phyloP scores from a whole-genome alignment of 2,329 filamentous ascomycete species.

The Fragosphaeria purpurea region DNA sequence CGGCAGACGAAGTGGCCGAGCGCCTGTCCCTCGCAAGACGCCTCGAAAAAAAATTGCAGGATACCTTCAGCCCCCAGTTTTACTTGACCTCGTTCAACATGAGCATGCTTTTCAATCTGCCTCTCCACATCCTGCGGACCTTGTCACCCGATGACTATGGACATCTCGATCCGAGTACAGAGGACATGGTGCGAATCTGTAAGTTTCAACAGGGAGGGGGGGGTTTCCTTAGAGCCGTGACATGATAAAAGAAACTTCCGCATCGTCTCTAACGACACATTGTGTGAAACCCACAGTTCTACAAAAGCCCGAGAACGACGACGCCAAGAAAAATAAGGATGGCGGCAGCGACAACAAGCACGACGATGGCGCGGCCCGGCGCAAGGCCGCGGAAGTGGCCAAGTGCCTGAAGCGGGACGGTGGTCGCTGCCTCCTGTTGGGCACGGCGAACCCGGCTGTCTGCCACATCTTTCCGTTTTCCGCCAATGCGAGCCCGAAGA shows the following conservation, averaged over 20 bases:
- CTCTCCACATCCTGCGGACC: too few species aligned
- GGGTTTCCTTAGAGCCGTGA: not conserved
- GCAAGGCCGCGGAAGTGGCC: not conserved
- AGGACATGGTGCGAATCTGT: too few species aligned
- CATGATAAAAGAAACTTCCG: not conserved
- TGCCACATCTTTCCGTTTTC: constrained; percentile 2
- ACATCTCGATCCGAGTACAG: too few species aligned
- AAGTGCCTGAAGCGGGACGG: not conserved
- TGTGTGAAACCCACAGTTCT: not conserved
- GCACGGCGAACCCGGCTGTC: not conserved
- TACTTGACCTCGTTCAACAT: not conserved
- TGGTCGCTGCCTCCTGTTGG: not conserved
- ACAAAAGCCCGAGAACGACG: not conserved
- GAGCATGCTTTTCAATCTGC: not conserved
- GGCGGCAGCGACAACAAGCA: not conserved
- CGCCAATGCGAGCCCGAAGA: not conserved
- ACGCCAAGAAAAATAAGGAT: not conserved
- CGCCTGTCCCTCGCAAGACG: not conserved
- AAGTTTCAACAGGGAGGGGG: too few species aligned
- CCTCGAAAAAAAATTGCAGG: not conserved
- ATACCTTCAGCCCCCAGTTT: not conserved
- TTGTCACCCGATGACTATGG: too few species aligned
- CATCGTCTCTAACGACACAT: not conserved
- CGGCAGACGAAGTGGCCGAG: not conserved
- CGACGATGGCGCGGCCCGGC: not conserved